Evolutionary conservation across 106 monocot genomes (phyloP).

Genomic region (Allium cepa): DNA sequence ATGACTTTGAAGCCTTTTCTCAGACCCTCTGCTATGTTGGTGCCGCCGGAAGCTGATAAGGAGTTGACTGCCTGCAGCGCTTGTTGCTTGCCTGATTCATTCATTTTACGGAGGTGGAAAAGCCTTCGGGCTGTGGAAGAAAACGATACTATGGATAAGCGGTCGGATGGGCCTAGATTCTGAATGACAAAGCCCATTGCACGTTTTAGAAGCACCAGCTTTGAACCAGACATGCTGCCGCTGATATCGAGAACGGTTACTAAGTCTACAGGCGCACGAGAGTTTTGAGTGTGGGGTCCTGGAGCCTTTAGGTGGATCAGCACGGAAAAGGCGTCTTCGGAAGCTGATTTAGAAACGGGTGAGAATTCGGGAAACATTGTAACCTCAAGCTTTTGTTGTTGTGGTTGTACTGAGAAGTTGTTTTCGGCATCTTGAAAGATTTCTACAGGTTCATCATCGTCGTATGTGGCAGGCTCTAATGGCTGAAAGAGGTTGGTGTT

Average conservation of each 20-base stretch:
- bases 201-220: slow-evolving; percentile 69
- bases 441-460: slow-evolving; percentile 72
- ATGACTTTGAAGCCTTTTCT: slow-evolving; percentile 65
- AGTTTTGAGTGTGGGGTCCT: not conserved
- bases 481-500: slow-evolving; percentile 8
- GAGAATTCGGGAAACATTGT: slow-evolving; percentile 53
- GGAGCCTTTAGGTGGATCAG: slow-evolving; percentile 79
- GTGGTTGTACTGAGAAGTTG: slow-evolving; percentile 1
- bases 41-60: slow-evolving; percentile 51
- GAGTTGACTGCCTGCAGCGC: slow-evolving; percentile 74
- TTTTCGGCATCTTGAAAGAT: slow-evolving; percentile 9
- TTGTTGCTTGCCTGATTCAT: slow-evolving; percentile 58
- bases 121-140: slow-evolving; percentile 78
- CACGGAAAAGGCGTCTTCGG: slow-evolving; percentile 38
- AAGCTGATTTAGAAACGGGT: slow-evolving; percentile 31
- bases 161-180: slow-evolving; percentile 70
- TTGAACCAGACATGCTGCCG: slow-evolving; percentile 94
- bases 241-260: slow-evolving; percentile 90
- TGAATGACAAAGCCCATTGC: slow-evolving; percentile 95
- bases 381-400: slow-evolving; percentile 21
- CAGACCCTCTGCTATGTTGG: slow-evolving; percentile 85
- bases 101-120: slow-evolving; percentile 66
- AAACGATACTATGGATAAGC: slow-evolving; percentile 75
- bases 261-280: slow-evolving; percentile 66
- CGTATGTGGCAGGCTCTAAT: slow-evolving; percentile 35